A percentile compares a stretch with the other conserved stretches of the same genome.
phyloP scores from a whole-genome alignment of 1,284 basidiomycete genomes.

The Pseudozyma pruni region DNA sequence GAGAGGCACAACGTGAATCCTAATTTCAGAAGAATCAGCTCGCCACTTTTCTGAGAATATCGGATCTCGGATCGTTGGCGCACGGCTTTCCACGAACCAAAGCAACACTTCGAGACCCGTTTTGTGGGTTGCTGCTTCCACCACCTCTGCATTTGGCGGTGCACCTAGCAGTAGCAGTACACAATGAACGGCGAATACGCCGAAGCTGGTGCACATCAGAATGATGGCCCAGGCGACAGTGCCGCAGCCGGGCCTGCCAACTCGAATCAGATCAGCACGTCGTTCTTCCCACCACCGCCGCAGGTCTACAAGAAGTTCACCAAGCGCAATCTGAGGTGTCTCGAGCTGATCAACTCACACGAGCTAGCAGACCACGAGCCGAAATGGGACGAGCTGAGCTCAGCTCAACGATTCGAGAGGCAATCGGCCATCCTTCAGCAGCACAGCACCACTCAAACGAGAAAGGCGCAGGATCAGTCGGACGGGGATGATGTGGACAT shows the following conservation, averaged over 20 bases:
- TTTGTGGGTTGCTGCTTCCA: not conserved
- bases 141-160: not conserved
- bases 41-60: not conserved
- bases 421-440: slow-evolving; percentile 29
- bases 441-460: not conserved
- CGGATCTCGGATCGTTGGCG: slow-evolving; percentile 25
- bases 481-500: slow-evolving; percentile 17
- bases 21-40: slow-evolving; percentile 10
- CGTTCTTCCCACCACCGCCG: slow-evolving; percentile 61
- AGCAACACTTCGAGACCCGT: not conserved
- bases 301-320: slow-evolving; percentile 55
- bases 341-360: slow-evolving; percentile 39
- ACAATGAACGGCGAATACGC: slow-evolving; percentile 30
- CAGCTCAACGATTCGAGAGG: slow-evolving; percentile 22
- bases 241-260: slow-evolving; percentile 23
- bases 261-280: slow-evolving; percentile 50
- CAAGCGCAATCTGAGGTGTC: slow-evolving; percentile 45
- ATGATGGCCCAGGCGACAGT: slow-evolving; percentile 2
- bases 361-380: slow-evolving; percentile 16
- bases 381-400: slow-evolving; percentile 26
- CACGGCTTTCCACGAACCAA: slow-evolving; percentile 7
- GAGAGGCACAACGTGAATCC: slow-evolving; percentile 1
- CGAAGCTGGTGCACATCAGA: slow-evolving; percentile 4
- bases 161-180: not conserved
- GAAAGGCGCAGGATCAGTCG: not conserved